Evolutionary conservation across 2,329 filamentous ascomycete species (phyloP).

Genomic region (Penicillium sp.): DNA sequence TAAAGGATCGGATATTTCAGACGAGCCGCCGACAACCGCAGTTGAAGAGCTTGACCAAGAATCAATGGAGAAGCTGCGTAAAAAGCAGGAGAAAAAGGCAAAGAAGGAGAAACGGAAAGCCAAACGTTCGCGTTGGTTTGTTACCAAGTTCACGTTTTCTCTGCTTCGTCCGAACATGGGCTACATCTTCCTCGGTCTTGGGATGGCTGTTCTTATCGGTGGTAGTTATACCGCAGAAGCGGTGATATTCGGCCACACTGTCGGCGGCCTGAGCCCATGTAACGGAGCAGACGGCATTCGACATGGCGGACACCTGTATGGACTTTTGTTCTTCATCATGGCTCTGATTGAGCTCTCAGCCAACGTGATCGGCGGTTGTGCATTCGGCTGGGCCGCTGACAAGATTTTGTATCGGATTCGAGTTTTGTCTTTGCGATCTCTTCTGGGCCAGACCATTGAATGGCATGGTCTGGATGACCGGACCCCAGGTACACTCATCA

Average conservation of each 20-base stretch:
- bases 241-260: conserved; percentile 59
- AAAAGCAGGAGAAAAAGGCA: conserved; percentile 8
- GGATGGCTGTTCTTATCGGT: conserved; percentile 54
- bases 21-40: conserved; percentile 15
- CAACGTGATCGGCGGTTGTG: conserved; percentile 59
- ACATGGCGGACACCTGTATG: conserved; percentile 52
- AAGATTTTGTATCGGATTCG: conserved; percentile 62
- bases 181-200: conserved; percentile 49
- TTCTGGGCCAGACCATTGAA: conserved; percentile 63
- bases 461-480: conserved; percentile 67
- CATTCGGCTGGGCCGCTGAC: conserved; percentile 60
- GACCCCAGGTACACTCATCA: conserved; percentile 60
- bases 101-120: conserved; percentile 12
- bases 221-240: conserved; percentile 56
- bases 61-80: conserved; percentile 16
- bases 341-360: conserved; percentile 58
- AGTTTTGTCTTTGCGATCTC: conserved; percentile 60
- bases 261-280: conserved; percentile 57
- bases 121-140: conserved; percentile 24
- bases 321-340: conserved; percentile 59
- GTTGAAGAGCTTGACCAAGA: conserved; percentile 7
- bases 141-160: conserved; percentile 34
- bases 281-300: conserved; percentile 49
- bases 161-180: conserved; percentile 44
- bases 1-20: conserved; percentile 19